These are phyloP conservation scores for Alloteropsis semialata DNA, from an alignment of 176 grass and related monocot genomes.

Conservation along the genomic window DNA sequence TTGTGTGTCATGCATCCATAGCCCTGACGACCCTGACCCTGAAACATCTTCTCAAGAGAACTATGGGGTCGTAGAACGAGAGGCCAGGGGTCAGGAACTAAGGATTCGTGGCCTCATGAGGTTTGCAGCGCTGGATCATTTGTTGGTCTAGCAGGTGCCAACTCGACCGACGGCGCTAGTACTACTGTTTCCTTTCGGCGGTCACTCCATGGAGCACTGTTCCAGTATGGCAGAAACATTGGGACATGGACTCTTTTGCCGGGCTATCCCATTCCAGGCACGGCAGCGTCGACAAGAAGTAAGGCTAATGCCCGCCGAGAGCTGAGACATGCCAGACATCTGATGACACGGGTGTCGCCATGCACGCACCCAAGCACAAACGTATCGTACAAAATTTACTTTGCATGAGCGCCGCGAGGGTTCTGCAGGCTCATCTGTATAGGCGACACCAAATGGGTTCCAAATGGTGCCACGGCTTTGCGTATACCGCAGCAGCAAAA, in stretches of 20 bases:
- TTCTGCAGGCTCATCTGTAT: conserved; percentile 17
- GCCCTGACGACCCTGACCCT: neutral
- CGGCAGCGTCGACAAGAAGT: neutral
- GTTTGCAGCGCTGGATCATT: neutral
- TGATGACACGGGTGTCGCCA: conserved; percentile 1
- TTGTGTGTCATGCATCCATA: neutral
- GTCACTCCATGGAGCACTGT: neutral
- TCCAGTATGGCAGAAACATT: neutral
- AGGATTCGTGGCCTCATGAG: neutral
- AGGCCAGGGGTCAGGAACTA: neutral
- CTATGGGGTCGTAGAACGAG: neutral
- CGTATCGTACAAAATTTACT: conserved; percentile 6
- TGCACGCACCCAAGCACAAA: neutral
- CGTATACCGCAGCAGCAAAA: neutral
- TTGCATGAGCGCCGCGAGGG: neutral
- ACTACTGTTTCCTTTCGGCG: neutral
- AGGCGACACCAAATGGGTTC: conserved; percentile 17
- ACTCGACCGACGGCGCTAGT: neutral
- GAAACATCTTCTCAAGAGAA: neutral
- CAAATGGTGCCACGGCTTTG: neutral
- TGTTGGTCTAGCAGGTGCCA: conserved; percentile 11
- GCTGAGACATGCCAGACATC: conserved; percentile 10
- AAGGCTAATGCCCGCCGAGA: neutral
- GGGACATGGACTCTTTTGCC: conserved; percentile 19
- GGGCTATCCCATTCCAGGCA: conserved; percentile 6